Evolutionary conservation across 2,329 filamentous ascomycete species (phyloP).

Genomic region (Camptophora hylomeconis): DNA sequence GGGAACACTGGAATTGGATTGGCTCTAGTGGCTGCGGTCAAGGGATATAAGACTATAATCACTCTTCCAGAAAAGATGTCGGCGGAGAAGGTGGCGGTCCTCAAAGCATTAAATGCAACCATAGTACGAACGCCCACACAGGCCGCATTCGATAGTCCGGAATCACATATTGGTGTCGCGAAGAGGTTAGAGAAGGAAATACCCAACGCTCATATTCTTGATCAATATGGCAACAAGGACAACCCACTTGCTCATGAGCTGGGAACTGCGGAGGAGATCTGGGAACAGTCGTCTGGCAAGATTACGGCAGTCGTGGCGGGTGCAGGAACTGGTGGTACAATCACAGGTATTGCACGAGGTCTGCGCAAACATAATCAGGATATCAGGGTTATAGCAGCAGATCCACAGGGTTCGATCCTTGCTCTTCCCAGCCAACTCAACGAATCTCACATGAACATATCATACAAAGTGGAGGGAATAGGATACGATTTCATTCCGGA

Average conservation of each 20-base stretch:
- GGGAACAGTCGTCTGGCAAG: constrained; percentile 74
- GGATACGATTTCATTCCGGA: constrained; percentile 98
- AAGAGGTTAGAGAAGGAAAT: constrained; percentile 84
- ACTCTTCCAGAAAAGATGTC: constrained; percentile 99
- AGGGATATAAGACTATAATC: constrained; percentile 95
- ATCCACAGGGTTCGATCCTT: constrained; percentile 83
- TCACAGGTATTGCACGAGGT: constrained; percentile 76
- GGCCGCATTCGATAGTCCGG: constrained; percentile 84
- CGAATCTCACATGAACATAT: constrained; percentile 62
- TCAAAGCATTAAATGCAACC: constrained; percentile 85
- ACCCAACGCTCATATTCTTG: constrained; percentile 90
- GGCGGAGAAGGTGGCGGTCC: constrained; percentile 88
- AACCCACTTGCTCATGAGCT: constrained; percentile 90
- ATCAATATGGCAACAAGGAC: constrained; percentile 85
- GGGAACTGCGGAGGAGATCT: constrained; percentile 93
- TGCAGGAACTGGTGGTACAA: constrained; percentile 89
- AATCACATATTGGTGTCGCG: constrained; percentile 94
- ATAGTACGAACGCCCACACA: constrained; percentile 96
- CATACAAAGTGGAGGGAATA: constrained; percentile 97
- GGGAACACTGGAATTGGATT: constrained; percentile 96
- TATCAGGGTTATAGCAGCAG: constrained; percentile 82
- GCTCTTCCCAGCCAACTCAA: constrained; percentile 73
- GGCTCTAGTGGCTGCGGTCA: constrained; percentile 85
- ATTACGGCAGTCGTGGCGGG: constrained; percentile 78
- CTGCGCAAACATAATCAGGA: constrained; percentile 74